Conservation (phyloP, 768 basidiomycete species). For the Mycena olivaceomarginata region DNA sequence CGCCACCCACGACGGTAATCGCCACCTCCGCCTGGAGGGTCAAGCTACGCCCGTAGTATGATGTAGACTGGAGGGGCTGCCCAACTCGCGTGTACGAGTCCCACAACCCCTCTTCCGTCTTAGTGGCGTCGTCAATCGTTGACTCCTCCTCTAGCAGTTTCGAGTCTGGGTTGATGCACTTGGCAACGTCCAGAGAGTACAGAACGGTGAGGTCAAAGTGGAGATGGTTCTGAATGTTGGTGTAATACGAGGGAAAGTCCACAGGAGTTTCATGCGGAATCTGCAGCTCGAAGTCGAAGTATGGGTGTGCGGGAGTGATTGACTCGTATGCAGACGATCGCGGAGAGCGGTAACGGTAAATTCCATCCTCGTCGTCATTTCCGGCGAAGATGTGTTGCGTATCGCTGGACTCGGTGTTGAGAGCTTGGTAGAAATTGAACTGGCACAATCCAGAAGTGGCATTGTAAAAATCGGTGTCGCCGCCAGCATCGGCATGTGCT, state of each 20-base stretch:
- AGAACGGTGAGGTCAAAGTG: background rate
- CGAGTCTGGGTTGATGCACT: background rate
- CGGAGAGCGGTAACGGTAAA: background rate
- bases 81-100: slow-evolving; percentile 17
- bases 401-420: background rate
- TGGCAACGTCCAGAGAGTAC: slow-evolving; percentile 21
- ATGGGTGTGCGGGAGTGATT: slow-evolving; percentile 3
- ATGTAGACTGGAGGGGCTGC: background rate
- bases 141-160: background rate
- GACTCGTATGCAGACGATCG: background rate
- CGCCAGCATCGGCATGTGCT: background rate
- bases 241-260: slow-evolving; percentile 30
- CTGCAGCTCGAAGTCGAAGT: slow-evolving; percentile 25
- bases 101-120: slow-evolving; percentile 34
- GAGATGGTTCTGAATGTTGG: background rate
- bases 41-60: background rate
- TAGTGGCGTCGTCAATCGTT: background rate
- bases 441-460: background rate
- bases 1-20: slow-evolving; percentile 2
- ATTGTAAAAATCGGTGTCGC: slow-evolving; percentile 3
- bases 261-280: background rate
- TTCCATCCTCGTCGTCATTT: background rate
- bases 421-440: background rate
- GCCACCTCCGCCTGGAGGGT: slow-evolving; percentile 1
- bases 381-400: background rate